These are phyloP conservation scores for Hyphochytrium catenoides DNA, from an alignment of 352 stramenopile genomes.

Conservation along the genomic window DNA sequence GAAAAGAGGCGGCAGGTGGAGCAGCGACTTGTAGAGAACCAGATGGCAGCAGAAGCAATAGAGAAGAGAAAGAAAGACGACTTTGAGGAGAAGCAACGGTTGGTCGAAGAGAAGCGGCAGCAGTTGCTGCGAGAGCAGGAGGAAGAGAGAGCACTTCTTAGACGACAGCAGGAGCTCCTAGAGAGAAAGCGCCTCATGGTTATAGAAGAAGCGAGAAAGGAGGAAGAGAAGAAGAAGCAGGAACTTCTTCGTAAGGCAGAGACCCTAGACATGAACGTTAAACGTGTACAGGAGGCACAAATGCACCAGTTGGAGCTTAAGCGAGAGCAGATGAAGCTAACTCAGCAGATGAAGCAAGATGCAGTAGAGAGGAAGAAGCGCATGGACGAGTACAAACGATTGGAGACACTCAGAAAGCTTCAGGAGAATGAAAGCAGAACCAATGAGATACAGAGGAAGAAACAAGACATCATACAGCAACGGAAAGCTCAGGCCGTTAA, in stretches of 20 bases:
- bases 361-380: constrained; percentile 74
- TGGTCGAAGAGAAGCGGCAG: constrained; percentile 3
- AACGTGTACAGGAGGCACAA: constrained; percentile 35
- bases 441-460: constrained; percentile 47
- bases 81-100: constrained; percentile 22
- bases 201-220: constrained; percentile 25
- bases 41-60: constrained; percentile 26
- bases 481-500: constrained; percentile 47
- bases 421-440: constrained; percentile 52
- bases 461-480: constrained; percentile 41
- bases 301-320: constrained; percentile 38
- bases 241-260: constrained; percentile 27
- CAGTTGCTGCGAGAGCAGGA: constrained; percentile 31
- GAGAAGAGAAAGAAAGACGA: constrained; percentile 33
- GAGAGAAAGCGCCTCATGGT: constrained; percentile 40
- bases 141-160: constrained; percentile 21
- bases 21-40: constrained; percentile 32
- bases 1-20: constrained; percentile 24
- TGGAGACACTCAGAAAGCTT: constrained; percentile 64
- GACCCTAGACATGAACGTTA: constrained; percentile 36
- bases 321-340: constrained; percentile 50
- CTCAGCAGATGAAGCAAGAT: constrained; percentile 55
- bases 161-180: constrained; percentile 32
- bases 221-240: constrained; percentile 48
- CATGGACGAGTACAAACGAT: constrained; percentile 64